A percentile compares a stretch with the other conserved stretches of the same genome.
phyloP scores from a whole-genome alignment of 73 alveolate species.

The Paramecium sonneborni region DNA sequence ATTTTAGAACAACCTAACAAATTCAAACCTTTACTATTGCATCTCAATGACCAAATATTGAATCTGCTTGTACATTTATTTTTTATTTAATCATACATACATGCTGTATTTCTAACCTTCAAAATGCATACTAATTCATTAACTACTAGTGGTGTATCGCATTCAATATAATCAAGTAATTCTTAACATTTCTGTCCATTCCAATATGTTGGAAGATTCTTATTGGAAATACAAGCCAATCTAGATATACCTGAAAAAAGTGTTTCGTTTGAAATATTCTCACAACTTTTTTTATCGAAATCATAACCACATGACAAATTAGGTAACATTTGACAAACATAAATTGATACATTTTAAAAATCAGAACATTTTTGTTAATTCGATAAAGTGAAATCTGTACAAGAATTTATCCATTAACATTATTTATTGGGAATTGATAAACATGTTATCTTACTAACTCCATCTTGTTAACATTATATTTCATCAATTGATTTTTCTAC shows the following conservation, averaged over 20 bases:
- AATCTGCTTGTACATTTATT: neutral
- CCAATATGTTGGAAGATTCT: neutral
- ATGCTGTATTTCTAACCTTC: neutral
- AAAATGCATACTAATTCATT: neutral
- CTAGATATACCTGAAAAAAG: neutral
- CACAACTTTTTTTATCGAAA: neutral
- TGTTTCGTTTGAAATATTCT: neutral
- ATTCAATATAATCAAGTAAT: neutral
- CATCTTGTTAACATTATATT: neutral
- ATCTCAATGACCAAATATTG: neutral
- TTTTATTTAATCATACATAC: neutral
- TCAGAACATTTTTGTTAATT: neutral
- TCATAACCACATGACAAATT: neutral
- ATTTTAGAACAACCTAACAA: neutral
- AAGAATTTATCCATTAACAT: neutral
- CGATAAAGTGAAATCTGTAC: neutral
- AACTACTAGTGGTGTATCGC: neutral
- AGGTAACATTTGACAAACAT: neutral
- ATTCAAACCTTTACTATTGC: neutral
- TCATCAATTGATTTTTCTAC: neutral
- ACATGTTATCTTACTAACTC: neutral
- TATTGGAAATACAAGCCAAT: neutral
- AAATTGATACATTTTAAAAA: neutral
- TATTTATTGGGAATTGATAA: neutral
- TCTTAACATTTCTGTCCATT: neutral